Evolutionary conservation across 169 alveolate species (phyloP).

Genomic region (Neospora caninum): DNA sequence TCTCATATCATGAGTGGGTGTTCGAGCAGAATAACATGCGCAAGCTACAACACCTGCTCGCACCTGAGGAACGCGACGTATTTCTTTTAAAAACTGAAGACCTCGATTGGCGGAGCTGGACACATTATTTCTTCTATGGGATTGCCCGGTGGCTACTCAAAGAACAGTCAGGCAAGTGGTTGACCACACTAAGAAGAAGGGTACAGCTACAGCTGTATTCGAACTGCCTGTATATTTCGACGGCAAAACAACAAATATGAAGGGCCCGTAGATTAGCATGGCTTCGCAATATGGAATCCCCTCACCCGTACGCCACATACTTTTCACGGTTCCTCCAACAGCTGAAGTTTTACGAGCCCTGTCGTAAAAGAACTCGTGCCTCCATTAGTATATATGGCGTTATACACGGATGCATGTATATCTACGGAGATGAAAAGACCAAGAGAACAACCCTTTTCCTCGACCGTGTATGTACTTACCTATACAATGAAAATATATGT

Average conservation of each 20-base stretch:
- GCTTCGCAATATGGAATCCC: not conserved
- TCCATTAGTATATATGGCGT: too few relatives aligned
- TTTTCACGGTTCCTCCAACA: too few relatives aligned
- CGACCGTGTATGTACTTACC: too few relatives aligned
- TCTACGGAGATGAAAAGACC: too few relatives aligned
- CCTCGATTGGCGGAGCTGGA: slow-evolving; percentile 39
- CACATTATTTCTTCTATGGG: slow-evolving; percentile 45
- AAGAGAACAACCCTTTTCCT: too few relatives aligned
- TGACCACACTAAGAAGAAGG: not conserved
- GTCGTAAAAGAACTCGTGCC: too few relatives aligned
- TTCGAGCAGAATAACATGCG: slow-evolving; percentile 42
- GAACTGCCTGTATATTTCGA: not conserved
- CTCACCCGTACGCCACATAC: too few relatives aligned
- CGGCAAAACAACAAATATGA: not conserved
- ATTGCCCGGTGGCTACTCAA: slow-evolving; percentile 45
- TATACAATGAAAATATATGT: too few relatives aligned
- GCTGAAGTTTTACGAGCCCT: too few relatives aligned
- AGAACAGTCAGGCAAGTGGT: slow-evolving; percentile 13
- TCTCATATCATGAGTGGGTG: slow-evolving; percentile 55
- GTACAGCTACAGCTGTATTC: not conserved
- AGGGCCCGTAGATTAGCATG: not conserved
- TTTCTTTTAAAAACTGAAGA: slow-evolving; percentile 5
- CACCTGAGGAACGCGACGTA: not conserved
- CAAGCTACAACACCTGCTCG: slow-evolving; percentile 6
- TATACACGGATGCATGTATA: too few relatives aligned